Conservation (phyloP, 139 green algal genomes). For the Volvox africanus region DNA sequence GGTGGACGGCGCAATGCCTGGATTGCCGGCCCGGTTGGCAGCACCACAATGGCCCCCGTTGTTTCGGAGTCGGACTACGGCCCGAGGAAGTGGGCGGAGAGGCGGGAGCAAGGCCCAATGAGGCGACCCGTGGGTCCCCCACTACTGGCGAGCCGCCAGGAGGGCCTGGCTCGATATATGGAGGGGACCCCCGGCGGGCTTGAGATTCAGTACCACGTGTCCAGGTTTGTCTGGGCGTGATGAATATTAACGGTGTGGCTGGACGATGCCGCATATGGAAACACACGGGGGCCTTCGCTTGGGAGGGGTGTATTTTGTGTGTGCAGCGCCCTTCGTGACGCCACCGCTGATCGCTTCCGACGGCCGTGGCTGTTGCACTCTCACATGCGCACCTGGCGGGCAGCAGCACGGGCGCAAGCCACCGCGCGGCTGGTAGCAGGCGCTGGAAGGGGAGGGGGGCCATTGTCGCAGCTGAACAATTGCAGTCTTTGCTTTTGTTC, state of each 20-base stretch:
- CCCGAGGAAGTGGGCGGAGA: background rate
- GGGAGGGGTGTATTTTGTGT: no score
- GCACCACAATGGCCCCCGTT: no score
- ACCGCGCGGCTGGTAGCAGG: background rate
- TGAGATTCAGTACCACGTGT: no score
- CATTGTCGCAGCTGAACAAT: background rate
- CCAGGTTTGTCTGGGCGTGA: no score
- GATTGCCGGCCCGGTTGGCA: background rate
- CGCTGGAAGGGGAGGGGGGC: background rate
- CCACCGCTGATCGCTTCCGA: constrained; percentile 26
- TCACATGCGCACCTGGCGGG: constrained; percentile 26
- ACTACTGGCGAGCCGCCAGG: background rate
- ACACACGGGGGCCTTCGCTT: no score
- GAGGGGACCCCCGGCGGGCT: background rate
- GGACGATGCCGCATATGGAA: no score
- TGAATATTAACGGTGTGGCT: no score
- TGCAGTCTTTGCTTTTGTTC: no score
- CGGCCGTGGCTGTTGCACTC: constrained; percentile 36
- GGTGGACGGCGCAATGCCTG: background rate
- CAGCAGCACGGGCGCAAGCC: background rate
- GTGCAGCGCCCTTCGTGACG: background rate
- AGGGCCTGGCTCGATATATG: constrained; percentile 18
- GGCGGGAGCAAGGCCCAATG: background rate
- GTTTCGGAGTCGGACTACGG: background rate
- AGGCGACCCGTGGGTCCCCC: background rate